phyloP scores from a whole-genome alignment of 2,329 filamentous ascomycete species.

The Cladosporium sp. region DNA sequence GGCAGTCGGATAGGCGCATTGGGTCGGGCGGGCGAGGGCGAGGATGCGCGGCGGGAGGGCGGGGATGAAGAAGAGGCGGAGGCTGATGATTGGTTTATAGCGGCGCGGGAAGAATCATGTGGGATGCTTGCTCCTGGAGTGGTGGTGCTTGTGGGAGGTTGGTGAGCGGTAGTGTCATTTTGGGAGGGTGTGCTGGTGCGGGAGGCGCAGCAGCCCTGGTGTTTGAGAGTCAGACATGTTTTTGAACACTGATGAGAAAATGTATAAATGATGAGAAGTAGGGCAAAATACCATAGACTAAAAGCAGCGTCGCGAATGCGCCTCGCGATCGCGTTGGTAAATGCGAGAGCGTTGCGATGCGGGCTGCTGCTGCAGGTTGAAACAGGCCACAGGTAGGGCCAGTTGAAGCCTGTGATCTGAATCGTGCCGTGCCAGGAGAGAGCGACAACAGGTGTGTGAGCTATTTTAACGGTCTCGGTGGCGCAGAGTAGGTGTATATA shows the following conservation, averaged over 20 bases:
- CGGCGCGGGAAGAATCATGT: slow-evolving; percentile 16
- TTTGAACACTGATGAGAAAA: not conserved
- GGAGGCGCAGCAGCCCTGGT: slow-evolving; percentile 17
- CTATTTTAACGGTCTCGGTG: not conserved
- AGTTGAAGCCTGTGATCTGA: not conserved
- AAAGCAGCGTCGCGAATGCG: slow-evolving; percentile 17
- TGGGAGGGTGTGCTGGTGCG: slow-evolving; percentile 11
- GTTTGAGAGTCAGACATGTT: not conserved
- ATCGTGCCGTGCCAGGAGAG: not conserved
- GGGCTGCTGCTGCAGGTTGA: not conserved
- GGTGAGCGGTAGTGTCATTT: not conserved
- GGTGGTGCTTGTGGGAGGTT: not conserved
- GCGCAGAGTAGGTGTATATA: not conserved
- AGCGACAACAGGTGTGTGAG: not conserved
- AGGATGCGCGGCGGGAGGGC: slow-evolving; percentile 2
- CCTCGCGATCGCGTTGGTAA: slow-evolving; percentile 16
- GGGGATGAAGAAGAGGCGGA: slow-evolving; percentile 2
- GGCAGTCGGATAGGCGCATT: slow-evolving; percentile 26
- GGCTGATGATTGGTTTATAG: slow-evolving; percentile 16
- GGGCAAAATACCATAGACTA: slow-evolving; percentile 4
- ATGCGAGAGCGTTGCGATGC: not conserved
- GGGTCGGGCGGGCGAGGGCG: not conserved
- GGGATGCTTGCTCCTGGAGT: not conserved
- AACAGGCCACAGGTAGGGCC: not conserved
- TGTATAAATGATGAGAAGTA: not conserved